Evolutionary conservation across 2,329 filamentous ascomycete species (phyloP).

Genomic region (Cytospora leucostoma): DNA sequence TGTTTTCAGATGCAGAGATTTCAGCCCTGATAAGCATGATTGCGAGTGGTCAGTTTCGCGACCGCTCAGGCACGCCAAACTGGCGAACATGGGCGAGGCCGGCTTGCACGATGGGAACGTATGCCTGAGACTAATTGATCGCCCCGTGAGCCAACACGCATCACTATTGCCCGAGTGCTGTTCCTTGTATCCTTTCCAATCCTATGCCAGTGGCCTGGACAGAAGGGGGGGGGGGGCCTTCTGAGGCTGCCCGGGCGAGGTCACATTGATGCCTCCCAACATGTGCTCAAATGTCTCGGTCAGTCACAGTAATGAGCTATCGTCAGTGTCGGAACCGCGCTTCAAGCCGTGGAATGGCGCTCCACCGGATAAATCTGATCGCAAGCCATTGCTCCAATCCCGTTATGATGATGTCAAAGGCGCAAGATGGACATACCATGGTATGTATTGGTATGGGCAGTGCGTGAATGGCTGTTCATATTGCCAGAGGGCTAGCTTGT

Average conservation of each 20-base stretch:
- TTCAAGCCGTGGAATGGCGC: not conserved
- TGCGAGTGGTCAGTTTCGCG: not conserved
- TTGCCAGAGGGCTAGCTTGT: not conserved
- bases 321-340: not conserved
- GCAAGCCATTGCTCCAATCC: not conserved
- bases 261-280: not conserved
- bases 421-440: not conserved
- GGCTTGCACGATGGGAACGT: no score
- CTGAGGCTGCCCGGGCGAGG: not conserved
- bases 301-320: not conserved
- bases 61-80: not conserved
- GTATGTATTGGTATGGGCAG: not conserved
- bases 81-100: not conserved
- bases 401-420: not conserved
- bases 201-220: not conserved
- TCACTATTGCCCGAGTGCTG: not conserved
- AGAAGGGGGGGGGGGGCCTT: not conserved
- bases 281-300: not conserved
- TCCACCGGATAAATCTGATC: not conserved
- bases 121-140: not conserved
- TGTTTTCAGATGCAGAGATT: not conserved
- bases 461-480: not conserved
- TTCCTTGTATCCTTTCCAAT: conserved; percentile 3
- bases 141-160: conserved; percentile 15
- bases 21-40: not conserved